Conservation (phyloP, 1,284 basidiomycete species). For the Ceratobasidium sp. region DNA sequence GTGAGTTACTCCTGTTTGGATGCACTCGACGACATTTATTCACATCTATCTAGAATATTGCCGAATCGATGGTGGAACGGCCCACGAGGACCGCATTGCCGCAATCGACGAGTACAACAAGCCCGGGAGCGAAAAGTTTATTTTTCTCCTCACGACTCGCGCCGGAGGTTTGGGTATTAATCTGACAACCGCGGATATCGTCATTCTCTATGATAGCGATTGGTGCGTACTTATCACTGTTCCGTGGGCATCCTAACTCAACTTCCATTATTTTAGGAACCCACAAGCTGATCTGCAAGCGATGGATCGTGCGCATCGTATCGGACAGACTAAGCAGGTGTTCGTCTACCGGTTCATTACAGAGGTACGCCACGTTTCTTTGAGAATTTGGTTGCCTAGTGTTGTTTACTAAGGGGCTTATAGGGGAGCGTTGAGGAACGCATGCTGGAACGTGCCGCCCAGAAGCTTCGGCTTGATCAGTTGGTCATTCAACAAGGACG, state of each 20-base stretch:
- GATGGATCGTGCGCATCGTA: constrained; percentile 99
- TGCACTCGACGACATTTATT: neutral
- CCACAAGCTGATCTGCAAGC: constrained; percentile 99
- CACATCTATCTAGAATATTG: constrained; percentile 83
- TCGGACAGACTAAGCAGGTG: constrained; percentile 98
- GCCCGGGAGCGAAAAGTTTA: constrained; percentile 94
- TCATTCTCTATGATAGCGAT: constrained; percentile 98
- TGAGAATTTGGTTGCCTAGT: neutral
- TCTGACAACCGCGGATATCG: constrained; percentile 93
- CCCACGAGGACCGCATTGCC: constrained; percentile 95
- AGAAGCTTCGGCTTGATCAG: constrained; percentile 96
- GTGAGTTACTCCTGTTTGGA: constrained; percentile 64
- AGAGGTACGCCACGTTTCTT: constrained; percentile 63
- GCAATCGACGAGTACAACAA: constrained; percentile 99
- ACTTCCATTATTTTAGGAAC: constrained; percentile 70
- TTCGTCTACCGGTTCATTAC: constrained; percentile 99
- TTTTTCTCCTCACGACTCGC: constrained; percentile 96
- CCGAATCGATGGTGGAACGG: constrained; percentile 95
- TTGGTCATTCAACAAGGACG: constrained; percentile 98
- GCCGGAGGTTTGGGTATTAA: constrained; percentile 99
- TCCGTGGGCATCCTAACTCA: neutral
- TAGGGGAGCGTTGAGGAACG: constrained; percentile 93
- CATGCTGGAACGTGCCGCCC: constrained; percentile 96
- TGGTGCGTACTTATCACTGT: constrained; percentile 68
- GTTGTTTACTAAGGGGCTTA: constrained; percentile 7